phyloP scores from a whole-genome alignment of 345 rosid genomes.

The Euphorbia pulcherrima region DNA sequence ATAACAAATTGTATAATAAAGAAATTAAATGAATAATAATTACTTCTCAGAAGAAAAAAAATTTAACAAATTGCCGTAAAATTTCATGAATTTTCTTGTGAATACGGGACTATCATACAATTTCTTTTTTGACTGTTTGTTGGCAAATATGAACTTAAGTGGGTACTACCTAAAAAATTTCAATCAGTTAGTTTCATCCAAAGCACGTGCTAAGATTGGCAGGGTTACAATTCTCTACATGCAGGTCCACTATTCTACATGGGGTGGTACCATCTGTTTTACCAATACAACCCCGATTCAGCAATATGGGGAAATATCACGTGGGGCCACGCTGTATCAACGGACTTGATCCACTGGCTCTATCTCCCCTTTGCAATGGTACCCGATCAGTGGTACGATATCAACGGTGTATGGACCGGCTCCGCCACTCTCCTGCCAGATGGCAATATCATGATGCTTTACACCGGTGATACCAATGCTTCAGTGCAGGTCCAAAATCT shows the following conservation, averaged over 20 bases:
- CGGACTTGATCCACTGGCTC: slow-evolving; percentile 86
- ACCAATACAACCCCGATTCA: slow-evolving; percentile 86
- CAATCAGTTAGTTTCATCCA: too few species aligned
- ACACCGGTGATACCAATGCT: slow-evolving; percentile 64
- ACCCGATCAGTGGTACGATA: slow-evolving; percentile 73
- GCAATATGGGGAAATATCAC: slow-evolving; percentile 94
- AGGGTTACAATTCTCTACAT: neutral
- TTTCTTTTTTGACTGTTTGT: slow-evolving; percentile 5
- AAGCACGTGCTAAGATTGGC: neutral
- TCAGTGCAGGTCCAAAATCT: slow-evolving; percentile 79
- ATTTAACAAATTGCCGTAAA: too few species aligned
- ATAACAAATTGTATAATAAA: too few species aligned
- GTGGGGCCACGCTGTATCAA: slow-evolving; percentile 93
- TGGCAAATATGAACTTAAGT: neutral
- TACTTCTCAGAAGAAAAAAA: too few species aligned
- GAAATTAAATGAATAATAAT: too few species aligned
- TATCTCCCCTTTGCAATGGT: slow-evolving; percentile 74
- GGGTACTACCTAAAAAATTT: neutral
- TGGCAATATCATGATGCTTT: slow-evolving; percentile 69
- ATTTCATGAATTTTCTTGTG: too few species aligned
- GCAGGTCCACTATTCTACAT: slow-evolving; percentile 72
- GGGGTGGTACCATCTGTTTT: slow-evolving; percentile 95
- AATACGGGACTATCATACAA: too few species aligned
- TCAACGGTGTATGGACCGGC: slow-evolving; percentile 86
- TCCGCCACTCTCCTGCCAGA: slow-evolving; percentile 72